These are phyloP conservation scores for Candida glaebosa DNA, from an alignment of 805 yeast genomes.

Conservation along the genomic window DNA sequence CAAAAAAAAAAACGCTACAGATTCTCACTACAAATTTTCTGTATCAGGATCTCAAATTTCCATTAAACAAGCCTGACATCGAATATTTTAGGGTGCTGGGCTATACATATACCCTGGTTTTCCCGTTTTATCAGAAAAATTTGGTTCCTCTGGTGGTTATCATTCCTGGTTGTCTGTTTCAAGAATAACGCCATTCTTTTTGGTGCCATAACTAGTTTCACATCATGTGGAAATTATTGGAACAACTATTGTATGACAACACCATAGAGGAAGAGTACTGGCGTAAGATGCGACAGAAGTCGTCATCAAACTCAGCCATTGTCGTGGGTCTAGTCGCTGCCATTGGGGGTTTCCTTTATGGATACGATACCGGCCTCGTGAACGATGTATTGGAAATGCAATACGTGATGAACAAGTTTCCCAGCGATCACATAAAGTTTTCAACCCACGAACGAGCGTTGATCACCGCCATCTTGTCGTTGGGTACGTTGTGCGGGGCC, in stretches of 20 bases:
- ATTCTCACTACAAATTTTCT: not conserved
- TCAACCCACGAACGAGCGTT: constrained; percentile 64
- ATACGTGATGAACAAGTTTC: constrained; percentile 56
- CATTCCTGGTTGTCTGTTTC: not conserved
- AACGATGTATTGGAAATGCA: constrained; percentile 77
- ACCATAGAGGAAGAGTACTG: constrained; percentile 35
- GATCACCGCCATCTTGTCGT: constrained; percentile 72
- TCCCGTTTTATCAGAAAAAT: too few species aligned
- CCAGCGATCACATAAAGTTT: constrained; percentile 46
- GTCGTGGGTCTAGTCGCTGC: constrained; percentile 80
- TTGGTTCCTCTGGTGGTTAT: not conserved
- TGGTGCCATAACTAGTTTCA: too few species aligned
- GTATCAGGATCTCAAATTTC: not conserved
- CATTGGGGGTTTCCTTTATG: constrained; percentile 86
- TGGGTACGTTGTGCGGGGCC: constrained; percentile 79
- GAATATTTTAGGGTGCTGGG: too few species aligned
- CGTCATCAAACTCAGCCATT: constrained; percentile 62
- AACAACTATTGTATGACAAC: constrained; percentile 29
- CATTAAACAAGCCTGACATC: too few species aligned
- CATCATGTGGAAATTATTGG: constrained; percentile 11
- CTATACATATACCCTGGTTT: too few species aligned
- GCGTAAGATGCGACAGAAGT: constrained; percentile 37
- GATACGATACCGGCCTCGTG: constrained; percentile 85
- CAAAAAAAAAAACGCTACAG: not conserved
- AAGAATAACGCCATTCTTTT: too few species aligned